These are phyloP conservation scores for Eleusine coracana DNA, from an alignment of 176 grass and related monocot species.

Conservation along the genomic window DNA sequence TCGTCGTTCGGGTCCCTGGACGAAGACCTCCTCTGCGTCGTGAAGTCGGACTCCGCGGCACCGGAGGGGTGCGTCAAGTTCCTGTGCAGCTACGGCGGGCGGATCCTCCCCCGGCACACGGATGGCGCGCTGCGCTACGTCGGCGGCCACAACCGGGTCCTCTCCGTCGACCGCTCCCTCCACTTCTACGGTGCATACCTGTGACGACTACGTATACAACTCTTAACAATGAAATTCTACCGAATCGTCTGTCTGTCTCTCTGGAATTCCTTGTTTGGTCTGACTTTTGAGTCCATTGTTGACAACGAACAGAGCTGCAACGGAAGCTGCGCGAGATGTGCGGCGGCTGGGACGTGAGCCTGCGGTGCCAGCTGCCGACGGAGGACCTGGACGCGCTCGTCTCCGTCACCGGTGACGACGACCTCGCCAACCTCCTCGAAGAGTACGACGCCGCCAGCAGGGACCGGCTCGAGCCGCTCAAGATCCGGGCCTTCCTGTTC, in stretches of 20 bases:
- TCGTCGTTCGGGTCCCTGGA: conserved; percentile 39
- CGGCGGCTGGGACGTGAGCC: conserved; percentile 51
- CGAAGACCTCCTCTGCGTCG: conserved; percentile 20
- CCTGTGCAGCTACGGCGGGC: conserved; percentile 80
- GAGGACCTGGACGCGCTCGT: conserved; percentile 87
- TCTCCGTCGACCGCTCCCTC: conserved; percentile 59
- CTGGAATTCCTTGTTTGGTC: background rate
- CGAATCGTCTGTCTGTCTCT: no score
- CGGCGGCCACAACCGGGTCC: conserved; percentile 73
- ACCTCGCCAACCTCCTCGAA: conserved; percentile 59
- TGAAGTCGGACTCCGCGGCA: background rate
- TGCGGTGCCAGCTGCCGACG: conserved; percentile 82
- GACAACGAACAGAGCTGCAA: conserved; percentile 52
- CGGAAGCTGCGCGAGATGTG: conserved; percentile 71
- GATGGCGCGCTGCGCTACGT: conserved; percentile 84
- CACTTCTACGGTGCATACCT: conserved; percentile 50
- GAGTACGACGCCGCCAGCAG: conserved; percentile 62
- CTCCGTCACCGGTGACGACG: conserved; percentile 71
- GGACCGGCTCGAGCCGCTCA: conserved; percentile 43
- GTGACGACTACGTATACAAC: background rate
- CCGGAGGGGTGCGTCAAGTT: conserved; percentile 58
- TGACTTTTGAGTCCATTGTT: background rate
- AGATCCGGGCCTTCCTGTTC: conserved; percentile 74
- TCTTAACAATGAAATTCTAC: no score
- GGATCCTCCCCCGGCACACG: conserved; percentile 68